Evolutionary conservation across 805 yeast species (phyloP).

Genomic region (Schwanniomyces vanrijiae): DNA sequence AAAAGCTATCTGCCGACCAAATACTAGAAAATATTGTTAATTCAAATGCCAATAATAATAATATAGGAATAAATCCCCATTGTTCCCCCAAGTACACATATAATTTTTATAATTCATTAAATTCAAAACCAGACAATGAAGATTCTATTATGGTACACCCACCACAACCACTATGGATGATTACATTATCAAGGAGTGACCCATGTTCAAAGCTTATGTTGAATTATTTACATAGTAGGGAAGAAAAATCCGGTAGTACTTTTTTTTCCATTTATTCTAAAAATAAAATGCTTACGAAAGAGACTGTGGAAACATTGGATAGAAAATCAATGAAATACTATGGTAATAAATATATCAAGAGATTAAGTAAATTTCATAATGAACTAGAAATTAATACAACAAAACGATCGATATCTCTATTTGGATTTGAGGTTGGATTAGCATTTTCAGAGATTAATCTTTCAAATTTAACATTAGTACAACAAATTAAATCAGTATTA

Average conservation of each 20-base stretch:
- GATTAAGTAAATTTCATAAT: background rate
- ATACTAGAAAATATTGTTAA: background rate
- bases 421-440: conserved; percentile 2
- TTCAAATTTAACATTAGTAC: background rate
- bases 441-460: background rate
- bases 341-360: conserved; percentile 1
- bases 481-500: background rate
- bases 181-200: background rate
- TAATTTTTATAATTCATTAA: background rate
- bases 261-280: background rate
- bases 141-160: background rate
- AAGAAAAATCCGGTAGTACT: background rate
- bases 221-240: background rate
- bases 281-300: background rate
- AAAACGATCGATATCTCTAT: conserved; percentile 1
- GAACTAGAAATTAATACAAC: background rate
- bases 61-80: background rate
- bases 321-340: conserved; percentile 2
- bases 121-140: background rate
- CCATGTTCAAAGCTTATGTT: background rate
- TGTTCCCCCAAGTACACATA: background rate
- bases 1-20: background rate
- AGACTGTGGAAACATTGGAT: conserved; percentile 2
- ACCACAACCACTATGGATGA: background rate
- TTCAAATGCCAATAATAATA: background rate